These are phyloP conservation scores for Rutidosis leptorrhynchoides DNA, from an alignment of 129 eudicot species.

Conservation along the genomic window DNA sequence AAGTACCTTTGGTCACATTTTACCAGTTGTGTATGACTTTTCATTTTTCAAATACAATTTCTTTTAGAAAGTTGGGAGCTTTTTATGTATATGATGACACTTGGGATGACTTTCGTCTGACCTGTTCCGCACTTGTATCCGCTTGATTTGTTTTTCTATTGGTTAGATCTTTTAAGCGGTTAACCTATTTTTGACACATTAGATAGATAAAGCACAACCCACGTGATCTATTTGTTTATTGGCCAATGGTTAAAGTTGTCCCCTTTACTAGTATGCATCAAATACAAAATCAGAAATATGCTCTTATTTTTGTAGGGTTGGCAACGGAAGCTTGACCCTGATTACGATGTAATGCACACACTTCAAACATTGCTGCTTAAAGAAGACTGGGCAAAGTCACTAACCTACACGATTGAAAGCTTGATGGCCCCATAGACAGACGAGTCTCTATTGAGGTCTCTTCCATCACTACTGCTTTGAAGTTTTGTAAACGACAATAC, in stretches of 20 bases:
- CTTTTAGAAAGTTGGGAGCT: too few relatives aligned
- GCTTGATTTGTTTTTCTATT: not conserved
- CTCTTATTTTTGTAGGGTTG: slow-evolving; percentile 54
- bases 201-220: not conserved
- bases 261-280: not conserved
- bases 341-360: slow-evolving; percentile 79
- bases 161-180: not conserved
- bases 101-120: too few relatives aligned
- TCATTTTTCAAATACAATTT: too few relatives aligned
- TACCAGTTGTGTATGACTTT: too few relatives aligned
- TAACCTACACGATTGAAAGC: slow-evolving; percentile 84
- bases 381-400: slow-evolving; percentile 84
- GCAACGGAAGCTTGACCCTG: slow-evolving; percentile 96
- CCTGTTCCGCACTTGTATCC: not conserved
- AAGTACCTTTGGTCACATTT: too few relatives aligned
- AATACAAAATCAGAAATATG: not conserved
- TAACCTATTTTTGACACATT: not conserved
- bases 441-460: not conserved
- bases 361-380: slow-evolving; percentile 74
- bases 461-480: not conserved
- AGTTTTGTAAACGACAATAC: slow-evolving; percentile 33
- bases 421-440: slow-evolving; percentile 75
- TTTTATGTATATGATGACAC: not conserved
- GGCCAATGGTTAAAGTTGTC: not conserved
- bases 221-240: not conserved